Conservation (phyloP, 192 early-diverging fungal species). For the Cladochytrium replicatum region DNA sequence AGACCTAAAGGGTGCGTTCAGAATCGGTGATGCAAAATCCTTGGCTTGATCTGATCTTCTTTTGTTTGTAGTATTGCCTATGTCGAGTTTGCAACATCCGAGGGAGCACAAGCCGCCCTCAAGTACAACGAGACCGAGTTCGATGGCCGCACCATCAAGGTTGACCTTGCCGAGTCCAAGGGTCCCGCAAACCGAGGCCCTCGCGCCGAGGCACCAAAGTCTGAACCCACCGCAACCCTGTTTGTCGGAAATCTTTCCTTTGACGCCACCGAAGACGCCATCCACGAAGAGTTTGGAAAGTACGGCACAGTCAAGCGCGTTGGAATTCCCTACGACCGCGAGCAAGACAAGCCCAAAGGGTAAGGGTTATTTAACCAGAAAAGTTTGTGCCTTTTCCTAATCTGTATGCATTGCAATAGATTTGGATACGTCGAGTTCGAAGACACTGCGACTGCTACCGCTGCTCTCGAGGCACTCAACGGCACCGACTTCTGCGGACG, state of each 20-base stretch:
- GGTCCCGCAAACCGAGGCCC: slow-evolving; percentile 26
- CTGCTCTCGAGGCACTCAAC: slow-evolving; percentile 64
- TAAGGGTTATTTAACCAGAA: slow-evolving; percentile 7
- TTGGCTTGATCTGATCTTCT: not conserved
- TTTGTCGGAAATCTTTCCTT: slow-evolving; percentile 75
- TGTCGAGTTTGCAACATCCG: slow-evolving; percentile 68
- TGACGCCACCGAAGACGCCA: slow-evolving; percentile 52
- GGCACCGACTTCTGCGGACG: slow-evolving; percentile 69
- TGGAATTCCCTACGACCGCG: slow-evolving; percentile 68
- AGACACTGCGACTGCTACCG: slow-evolving; percentile 34
- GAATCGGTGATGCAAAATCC: not conserved
- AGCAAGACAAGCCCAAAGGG: slow-evolving; percentile 63
- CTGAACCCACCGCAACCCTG: slow-evolving; percentile 57
- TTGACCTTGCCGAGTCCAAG: slow-evolving; percentile 60
- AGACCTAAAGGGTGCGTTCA: slow-evolving; percentile 57
- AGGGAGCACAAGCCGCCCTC: slow-evolving; percentile 58
- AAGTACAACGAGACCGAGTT: slow-evolving; percentile 59
- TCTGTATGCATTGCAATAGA: slow-evolving; percentile 3
- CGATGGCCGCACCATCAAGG: slow-evolving; percentile 70
- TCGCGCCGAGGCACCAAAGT: slow-evolving; percentile 29
- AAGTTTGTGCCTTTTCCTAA: not conserved
- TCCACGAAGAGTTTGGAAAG: slow-evolving; percentile 37
- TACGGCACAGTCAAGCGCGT: slow-evolving; percentile 52
- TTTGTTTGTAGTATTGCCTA: slow-evolving; percentile 57
- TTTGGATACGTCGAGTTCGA: slow-evolving; percentile 43